Percentiles rank a stretch among this genome's conserved stretches.
phyloP scores from a whole-genome alignment of 129 eudicot genomes.

The Oenanthe sinensis region DNA sequence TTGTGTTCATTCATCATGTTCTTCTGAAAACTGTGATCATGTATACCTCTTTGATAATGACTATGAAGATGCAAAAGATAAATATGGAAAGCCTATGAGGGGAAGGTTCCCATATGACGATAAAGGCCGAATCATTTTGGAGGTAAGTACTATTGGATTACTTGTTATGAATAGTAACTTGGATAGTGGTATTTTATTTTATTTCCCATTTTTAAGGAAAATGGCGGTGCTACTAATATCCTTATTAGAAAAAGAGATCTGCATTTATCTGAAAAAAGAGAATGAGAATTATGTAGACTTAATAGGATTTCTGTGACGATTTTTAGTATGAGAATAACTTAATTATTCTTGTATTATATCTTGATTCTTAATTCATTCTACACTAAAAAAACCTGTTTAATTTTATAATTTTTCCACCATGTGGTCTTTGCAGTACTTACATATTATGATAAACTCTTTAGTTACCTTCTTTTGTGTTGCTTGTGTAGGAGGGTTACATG shows the following conservation, averaged over 20 bases:
- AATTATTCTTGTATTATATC: neutral
- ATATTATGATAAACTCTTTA: neutral
- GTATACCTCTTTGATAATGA: slow-evolving; percentile 93
- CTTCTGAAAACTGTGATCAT: slow-evolving; percentile 72
- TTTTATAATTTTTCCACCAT: neutral
- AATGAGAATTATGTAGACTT: neutral
- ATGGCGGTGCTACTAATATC: neutral
- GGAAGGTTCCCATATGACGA: slow-evolving; percentile 94
- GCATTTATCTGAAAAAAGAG: neutral
- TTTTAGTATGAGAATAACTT: neutral
- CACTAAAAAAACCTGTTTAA: neutral
- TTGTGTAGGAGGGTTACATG: slow-evolving; percentile 75
- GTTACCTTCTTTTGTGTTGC: neutral
- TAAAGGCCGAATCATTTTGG: slow-evolving; percentile 70
- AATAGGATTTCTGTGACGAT: neutral
- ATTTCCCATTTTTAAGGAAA: neutral
- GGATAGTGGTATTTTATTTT: neutral
- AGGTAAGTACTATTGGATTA: slow-evolving; percentile 33
- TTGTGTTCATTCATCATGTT: slow-evolving; percentile 55
- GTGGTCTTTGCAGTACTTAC: neutral
- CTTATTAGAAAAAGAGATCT: neutral
- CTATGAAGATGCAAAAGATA: slow-evolving; percentile 92
- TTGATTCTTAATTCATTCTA: neutral
- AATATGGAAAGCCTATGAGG: slow-evolving; percentile 67
- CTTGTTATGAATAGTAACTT: neutral